Percentiles rank a stretch among this genome's conserved stretches.
Conservation (phyloP, 2,329 filamentous ascomycete genomes). For the Zasmidium angulare region DNA sequence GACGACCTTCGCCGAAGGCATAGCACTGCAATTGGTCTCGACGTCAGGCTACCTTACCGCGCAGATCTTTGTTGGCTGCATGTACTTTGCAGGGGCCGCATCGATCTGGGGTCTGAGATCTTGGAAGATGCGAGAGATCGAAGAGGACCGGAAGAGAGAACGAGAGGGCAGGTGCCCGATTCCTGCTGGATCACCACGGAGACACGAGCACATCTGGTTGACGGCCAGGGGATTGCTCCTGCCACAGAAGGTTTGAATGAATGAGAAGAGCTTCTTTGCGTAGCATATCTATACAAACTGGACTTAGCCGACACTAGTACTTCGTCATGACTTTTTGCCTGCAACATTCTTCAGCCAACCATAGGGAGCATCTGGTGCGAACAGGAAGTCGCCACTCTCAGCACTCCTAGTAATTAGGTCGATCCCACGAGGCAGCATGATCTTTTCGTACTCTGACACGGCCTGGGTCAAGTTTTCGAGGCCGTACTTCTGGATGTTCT, state of each 20-base stretch:
- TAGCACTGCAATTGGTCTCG: conserved; percentile 28
- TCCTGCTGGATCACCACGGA: background rate
- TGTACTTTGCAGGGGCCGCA: conserved; percentile 56
- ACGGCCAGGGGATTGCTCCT: background rate
- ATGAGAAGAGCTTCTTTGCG: background rate
- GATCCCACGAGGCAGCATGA: conserved; percentile 32
- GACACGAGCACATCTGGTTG: conserved; percentile 3
- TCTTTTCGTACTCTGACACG: conserved; percentile 32
- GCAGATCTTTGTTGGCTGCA: conserved; percentile 58
- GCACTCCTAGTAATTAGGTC: conserved; percentile 12
- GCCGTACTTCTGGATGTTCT: conserved; percentile 40
- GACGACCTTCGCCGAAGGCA: conserved; percentile 28
- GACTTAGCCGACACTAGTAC: too few species aligned
- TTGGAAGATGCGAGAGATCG: conserved; percentile 58
- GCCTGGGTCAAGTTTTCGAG: conserved; percentile 26
- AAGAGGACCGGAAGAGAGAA: conserved; percentile 24
- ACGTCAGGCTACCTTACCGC: conserved; percentile 49
- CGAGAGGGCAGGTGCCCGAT: conserved; percentile 1
- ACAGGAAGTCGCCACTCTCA: conserved; percentile 15
- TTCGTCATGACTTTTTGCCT: background rate
- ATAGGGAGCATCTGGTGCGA: conserved; percentile 17
- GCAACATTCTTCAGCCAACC: background rate
- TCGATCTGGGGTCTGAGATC: conserved; percentile 54
- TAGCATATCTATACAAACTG: too few species aligned
- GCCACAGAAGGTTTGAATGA: background rate